Evolutionary conservation across 139 green algal species (phyloP).

Genomic region (Asterochloris erici): DNA sequence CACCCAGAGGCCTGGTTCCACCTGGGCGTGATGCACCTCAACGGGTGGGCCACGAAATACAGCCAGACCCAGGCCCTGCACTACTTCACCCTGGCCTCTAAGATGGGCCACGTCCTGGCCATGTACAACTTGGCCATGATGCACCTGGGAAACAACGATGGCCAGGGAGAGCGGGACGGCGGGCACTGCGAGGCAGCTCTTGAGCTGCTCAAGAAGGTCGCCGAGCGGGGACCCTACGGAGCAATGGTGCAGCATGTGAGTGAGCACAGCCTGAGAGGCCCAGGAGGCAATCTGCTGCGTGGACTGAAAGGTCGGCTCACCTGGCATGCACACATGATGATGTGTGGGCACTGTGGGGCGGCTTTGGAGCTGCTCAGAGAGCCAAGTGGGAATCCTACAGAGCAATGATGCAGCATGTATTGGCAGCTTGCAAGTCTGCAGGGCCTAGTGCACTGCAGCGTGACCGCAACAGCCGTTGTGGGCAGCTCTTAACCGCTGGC

Average conservation of each 20-base stretch:
- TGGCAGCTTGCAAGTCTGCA: too few relatives aligned
- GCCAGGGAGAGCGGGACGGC: not conserved
- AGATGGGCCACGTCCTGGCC: conserved; percentile 71
- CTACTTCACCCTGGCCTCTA: conserved; percentile 33
- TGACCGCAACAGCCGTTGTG: too few relatives aligned
- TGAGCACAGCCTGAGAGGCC: not conserved
- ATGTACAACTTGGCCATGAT: conserved; percentile 92
- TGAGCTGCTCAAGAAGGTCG: conserved; percentile 50
- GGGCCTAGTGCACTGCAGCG: too few relatives aligned
- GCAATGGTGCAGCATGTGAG: conserved; percentile 12
- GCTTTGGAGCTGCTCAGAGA: too few relatives aligned
- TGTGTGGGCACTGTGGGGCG: too few relatives aligned
- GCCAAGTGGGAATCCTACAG: too few relatives aligned
- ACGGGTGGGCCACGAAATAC: conserved; percentile 39
- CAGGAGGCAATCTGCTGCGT: too few relatives aligned
- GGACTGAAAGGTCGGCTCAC: too few relatives aligned
- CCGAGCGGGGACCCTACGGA: conserved; percentile 39
- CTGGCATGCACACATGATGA: too few relatives aligned
- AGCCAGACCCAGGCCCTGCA: conserved; percentile 25
- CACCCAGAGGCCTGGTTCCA: conserved; percentile 70
- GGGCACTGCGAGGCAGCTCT: conserved; percentile 42
- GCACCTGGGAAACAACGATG: conserved; percentile 45
- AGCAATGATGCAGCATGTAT: too few relatives aligned
- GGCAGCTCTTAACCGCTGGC: too few relatives aligned
- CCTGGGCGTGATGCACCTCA: conserved; percentile 77